These are phyloP conservation scores for Penicillium sp. DNA, from an alignment of 2,329 filamentous ascomycete genomes.

Conservation along the genomic window DNA sequence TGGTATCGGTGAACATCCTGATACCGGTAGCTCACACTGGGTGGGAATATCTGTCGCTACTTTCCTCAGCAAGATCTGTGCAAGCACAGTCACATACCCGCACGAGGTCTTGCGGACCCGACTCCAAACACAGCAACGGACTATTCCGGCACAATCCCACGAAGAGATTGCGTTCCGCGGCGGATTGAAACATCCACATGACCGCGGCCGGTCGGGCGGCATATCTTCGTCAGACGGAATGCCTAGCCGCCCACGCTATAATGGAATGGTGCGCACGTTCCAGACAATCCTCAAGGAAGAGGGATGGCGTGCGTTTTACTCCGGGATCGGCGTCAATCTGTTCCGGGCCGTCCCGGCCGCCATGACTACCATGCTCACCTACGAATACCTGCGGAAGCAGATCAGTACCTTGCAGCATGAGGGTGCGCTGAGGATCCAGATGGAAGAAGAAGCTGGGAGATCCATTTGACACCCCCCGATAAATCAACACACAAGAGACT, in stretches of 20 bases:
- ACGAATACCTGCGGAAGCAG: constrained; percentile 69
- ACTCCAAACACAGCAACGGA: constrained; percentile 86
- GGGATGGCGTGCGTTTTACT: constrained; percentile 95
- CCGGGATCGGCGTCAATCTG: constrained; percentile 96
- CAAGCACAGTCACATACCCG: constrained; percentile 92
- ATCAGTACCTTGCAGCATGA: constrained; percentile 57
- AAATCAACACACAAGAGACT: constrained; percentile 5
- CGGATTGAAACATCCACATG: constrained; percentile 39
- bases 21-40: constrained; percentile 68
- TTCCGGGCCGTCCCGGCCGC: constrained; percentile 92
- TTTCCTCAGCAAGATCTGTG: constrained; percentile 89
- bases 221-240: constrained; percentile 57
- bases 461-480: constrained; percentile 24
- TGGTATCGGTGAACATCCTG: constrained; percentile 73
- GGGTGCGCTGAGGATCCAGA: constrained; percentile 39
- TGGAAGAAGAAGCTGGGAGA: constrained; percentile 18
- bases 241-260: constrained; percentile 61
- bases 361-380: constrained; percentile 96
- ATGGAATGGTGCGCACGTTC: constrained; percentile 77
- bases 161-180: constrained; percentile 54
- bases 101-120: constrained; percentile 94
- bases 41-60: constrained; percentile 82
- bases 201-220: constrained; percentile 47
- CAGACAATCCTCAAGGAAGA: constrained; percentile 84
- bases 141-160: constrained; percentile 47